Percentiles rank a stretch among this genome's conserved stretches.
phyloP scores from a whole-genome alignment of 805 yeast species.

The Saccharomycopsis babjevae region DNA sequence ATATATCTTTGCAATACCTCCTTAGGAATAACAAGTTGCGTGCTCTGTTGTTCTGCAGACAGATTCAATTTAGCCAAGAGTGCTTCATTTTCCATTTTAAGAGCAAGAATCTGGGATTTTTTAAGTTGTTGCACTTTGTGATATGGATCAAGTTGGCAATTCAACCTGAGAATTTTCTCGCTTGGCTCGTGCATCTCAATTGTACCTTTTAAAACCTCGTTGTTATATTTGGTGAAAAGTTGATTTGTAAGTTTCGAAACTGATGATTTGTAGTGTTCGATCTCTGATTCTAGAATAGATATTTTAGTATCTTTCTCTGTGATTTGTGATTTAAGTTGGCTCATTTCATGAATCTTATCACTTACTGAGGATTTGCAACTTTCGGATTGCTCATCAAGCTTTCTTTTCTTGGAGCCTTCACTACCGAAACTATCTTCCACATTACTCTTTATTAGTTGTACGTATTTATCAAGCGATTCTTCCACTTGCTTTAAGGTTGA shows the following conservation, averaged over 20 bases:
- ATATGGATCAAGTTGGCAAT: slow-evolving; percentile 10
- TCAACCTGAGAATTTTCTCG: slow-evolving; percentile 37
- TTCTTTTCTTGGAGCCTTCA: background rate
- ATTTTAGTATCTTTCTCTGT: slow-evolving; percentile 23
- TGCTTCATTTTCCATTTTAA: background rate
- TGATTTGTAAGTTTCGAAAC: background rate
- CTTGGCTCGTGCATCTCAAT: slow-evolving; percentile 44
- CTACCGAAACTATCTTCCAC: slow-evolving; percentile 3
- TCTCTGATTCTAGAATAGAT: background rate
- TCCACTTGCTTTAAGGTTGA: background rate
- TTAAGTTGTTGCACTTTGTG: background rate
- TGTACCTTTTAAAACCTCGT: slow-evolving; percentile 2
- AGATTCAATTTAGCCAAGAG: slow-evolving; percentile 12
- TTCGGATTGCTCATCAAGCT: slow-evolving; percentile 10
- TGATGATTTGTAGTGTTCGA: background rate
- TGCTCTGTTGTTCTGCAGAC: slow-evolving; percentile 12
- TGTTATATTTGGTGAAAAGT: background rate
- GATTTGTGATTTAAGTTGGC: slow-evolving; percentile 21
- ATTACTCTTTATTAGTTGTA: background rate
- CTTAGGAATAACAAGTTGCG: slow-evolving; percentile 35
- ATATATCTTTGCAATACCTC: slow-evolving; percentile 54
- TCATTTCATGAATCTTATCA: background rate
- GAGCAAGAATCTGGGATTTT: background rate
- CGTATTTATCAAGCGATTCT: background rate
- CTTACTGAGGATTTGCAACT: background rate